Evolutionary conservation across 73 alveolate species (phyloP), one percentile per base, ranked within the genome.

Genomic region (Durusdinium trenchii): DNA sequence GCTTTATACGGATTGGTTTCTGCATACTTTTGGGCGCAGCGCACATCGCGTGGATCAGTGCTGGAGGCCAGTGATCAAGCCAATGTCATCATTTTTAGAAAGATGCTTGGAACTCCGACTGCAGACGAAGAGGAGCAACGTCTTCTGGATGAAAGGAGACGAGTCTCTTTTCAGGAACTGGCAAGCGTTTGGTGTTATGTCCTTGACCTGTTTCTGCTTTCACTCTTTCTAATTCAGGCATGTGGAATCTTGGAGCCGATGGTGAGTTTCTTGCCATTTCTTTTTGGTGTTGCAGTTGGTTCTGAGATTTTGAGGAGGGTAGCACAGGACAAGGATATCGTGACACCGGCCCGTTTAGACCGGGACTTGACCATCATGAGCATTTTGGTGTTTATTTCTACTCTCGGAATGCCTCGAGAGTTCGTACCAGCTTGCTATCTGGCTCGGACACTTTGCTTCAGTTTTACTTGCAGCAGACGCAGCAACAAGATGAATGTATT

Each of bases 341-440:
- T 67, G 71, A 90, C 75, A 6, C 96, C 96, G 2, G 69, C 42
- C 12, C 83, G 95, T 5, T 48, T 87, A 20, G 79, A 62, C 84
- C 83, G 84, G 12, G 95, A 87, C 23, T 51, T 62, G 50, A 87
- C 95, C 35, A 16, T 87, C 46, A 23, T 87, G 85, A 87, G 95
- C 67, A 38, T 61, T 36, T 60, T 87, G 64, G 84, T 62, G 64
- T 87, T 87, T 67, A n/a, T 46, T 40, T 42, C 95, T 10, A 87
- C 95, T 38, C 69, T 87, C 45, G 95, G 85, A 32, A 87, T 87
- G 95, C 95, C 95, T 12, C 73, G 95, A 40, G 95, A 87, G 50
- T 46, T 87, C 84, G 42, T 60, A 64, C 85, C 95, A 26, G 95
- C 85, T 10, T 60, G 83, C 85, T 87, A 87, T 64, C 40, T 87